Evolutionary conservation across 805 yeast species (phyloP), one percentile per base, ranked within the genome.

Genomic region (Barnettozyma californica): DNA sequence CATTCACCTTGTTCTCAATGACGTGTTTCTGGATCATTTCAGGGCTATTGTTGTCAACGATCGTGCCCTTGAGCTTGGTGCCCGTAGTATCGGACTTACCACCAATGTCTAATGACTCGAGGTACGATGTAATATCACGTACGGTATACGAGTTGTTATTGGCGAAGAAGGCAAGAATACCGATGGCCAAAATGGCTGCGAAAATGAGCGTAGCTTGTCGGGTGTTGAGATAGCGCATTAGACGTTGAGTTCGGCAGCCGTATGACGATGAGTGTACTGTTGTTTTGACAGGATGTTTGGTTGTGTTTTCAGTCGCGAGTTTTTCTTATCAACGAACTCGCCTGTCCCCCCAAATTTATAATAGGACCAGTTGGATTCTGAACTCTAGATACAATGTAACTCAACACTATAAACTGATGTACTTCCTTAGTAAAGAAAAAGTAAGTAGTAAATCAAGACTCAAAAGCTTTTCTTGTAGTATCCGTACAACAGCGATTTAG

Each of bases 1-100:
- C 35, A 9, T 43, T 47, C 18, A 41, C 50, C 20, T 38, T 38
- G 11, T 38, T 36, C 29, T 41, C 39, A 14, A 41, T 34, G 4
- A 25, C 23, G 14, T 45, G 48, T 16, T 45, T 45, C 26, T 45
- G 45, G 33, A 47, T 46, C 39, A 43, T 20, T 18, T 43, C 49
- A 7, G 46, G 44, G 18, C 35, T 33, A 2, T 42, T 49, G 35
- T 49, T 49, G 16, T 49, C 37, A 5, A 27, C 21, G 21, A 35
- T 25, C 18, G 43, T 35, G 11, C 44, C 48, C 19, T 16, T 6
- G 25, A 20, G n/a, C 8, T 25, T 16, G 8, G 29, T 4, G 10
- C 16, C 25, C 10, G 40, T 3, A 5, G 39, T 31, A 10, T 9
- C 23, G 19, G 36, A 11, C 16, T 29, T 33, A 27, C 23, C 36